A percentile compares a stretch with the other conserved stretches of the same genome.
These are phyloP conservation scores for Cytospora chrysosperma DNA, from an alignment of 2,329 filamentous ascomycete genomes.

Conservation along the genomic window DNA sequence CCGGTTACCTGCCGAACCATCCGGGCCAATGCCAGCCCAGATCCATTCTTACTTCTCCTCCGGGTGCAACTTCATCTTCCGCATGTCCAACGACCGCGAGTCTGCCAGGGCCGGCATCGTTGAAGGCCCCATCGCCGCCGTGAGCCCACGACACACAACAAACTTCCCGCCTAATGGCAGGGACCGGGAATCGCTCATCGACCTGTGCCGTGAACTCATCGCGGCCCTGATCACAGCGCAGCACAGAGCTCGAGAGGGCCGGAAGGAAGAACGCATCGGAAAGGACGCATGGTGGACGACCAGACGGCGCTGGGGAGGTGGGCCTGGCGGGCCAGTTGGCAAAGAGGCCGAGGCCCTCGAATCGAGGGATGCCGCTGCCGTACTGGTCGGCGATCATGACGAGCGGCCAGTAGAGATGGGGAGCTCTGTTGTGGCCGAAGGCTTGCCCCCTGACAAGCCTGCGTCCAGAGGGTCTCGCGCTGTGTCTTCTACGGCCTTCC, in stretches of 20 bases:
- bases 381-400: conserved; percentile 48
- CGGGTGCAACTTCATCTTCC: conserved; percentile 59
- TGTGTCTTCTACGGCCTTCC: not conserved
- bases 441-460: not conserved
- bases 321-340: conserved; percentile 61
- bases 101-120: conserved; percentile 58
- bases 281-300: conserved; percentile 62
- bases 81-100: conserved; percentile 58
- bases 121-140: conserved; percentile 60
- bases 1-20: conserved; percentile 30
- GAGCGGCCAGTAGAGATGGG: conserved; percentile 26
- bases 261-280: conserved; percentile 55
- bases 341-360: conserved; percentile 49
- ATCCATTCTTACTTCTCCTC: conserved; percentile 58
- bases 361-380: conserved; percentile 36
- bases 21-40: conserved; percentile 24
- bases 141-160: conserved; percentile 57
- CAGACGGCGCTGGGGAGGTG: conserved; percentile 62
- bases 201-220: conserved; percentile 60
- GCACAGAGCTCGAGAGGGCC: conserved; percentile 59
- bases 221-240: conserved; percentile 63
- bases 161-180: conserved; percentile 44
- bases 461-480: not conserved
- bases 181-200: conserved; percentile 58
- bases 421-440: not conserved